Base-by-base conservation (phyloP, 305 asterid species). In the Caryopteris hybrid region DNA sequence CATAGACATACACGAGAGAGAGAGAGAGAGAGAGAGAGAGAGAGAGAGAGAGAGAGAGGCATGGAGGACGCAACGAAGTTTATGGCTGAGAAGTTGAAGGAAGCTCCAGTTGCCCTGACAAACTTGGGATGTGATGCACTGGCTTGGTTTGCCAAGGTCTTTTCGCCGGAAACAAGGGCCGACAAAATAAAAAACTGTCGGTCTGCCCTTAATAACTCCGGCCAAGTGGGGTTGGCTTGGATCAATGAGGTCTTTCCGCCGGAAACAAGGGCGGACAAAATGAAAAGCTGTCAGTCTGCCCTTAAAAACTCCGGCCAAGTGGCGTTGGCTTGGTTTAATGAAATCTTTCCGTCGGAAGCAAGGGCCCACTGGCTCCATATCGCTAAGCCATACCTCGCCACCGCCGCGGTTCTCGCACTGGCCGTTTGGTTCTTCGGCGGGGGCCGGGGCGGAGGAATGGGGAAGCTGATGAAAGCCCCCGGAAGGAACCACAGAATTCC, bases 401-500 rank as follows among this genome's bases (percentile, higher is more conserved):
- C 64, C 14, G 80, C 67, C n/a, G 33, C 46, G 39, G 74, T 41
- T 14, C 41, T 80, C 43, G 42, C 4, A 2, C 2, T 60, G 70
- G 39, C 65, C 2, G 6, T 59, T 6, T 39, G 31, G 2, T 21
- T 41, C 33, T 74, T 72, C 75, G 42, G 52, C 20, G 33, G 80
- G 46, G 55, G 73, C 20, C 39, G 75, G 6, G 45, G 70, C 13
- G 46, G 67, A 3, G 54, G 74, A 5, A 6, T 13, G 29, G 78
- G 0, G 34, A 81, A 36, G 81, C 76, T 46, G 83, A 86, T 86
- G 91, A 83, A 74, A 61, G 86, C 88, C 25, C 88, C 91, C 0
- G 88, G 88, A 18, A 73, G 83, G 48, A 71, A 69, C 41, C 1
- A 2, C 8, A 56, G 64, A 78, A 85, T 85, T 20, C 45, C 18